These are phyloP conservation scores for Coleophoma cylindrospora DNA, from an alignment of 2,329 filamentous ascomycete species.

Conservation along the genomic window DNA sequence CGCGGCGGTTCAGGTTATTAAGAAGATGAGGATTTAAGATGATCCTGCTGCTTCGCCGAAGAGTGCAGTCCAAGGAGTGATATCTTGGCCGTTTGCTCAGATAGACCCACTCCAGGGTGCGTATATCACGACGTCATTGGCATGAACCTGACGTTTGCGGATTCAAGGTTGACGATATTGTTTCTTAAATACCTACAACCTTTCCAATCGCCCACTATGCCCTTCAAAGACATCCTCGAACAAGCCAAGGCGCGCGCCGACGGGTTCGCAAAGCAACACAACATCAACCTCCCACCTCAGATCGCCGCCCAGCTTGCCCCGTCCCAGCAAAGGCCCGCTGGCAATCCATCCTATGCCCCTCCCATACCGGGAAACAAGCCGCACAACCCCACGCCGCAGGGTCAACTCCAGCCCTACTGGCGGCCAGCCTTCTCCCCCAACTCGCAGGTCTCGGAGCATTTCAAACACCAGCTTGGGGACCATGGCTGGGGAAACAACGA, in stretches of 20 bases:
- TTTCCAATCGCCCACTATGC: background rate
- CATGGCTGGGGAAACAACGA: conserved; percentile 60
- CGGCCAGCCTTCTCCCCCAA: conserved; percentile 42
- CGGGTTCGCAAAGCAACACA: conserved; percentile 12
- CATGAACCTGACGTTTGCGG: no score
- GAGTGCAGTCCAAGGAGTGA: no score
- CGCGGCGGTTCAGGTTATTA: no score
- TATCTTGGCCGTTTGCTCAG: no score
- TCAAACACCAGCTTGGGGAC: conserved; percentile 50
- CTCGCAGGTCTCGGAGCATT: conserved; percentile 42
- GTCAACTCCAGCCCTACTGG: conserved; percentile 38
- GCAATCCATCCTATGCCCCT: background rate
- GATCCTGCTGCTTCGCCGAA: no score
- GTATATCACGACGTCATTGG: no score
- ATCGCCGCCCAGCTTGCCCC: conserved; percentile 2
- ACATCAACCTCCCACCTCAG: conserved; percentile 1
- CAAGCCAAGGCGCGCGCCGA: conserved; percentile 19
- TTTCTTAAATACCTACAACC: no score
- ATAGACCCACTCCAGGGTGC: no score
- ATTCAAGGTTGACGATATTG: no score
- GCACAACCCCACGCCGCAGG: background rate
- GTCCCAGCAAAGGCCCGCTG: conserved; percentile 3
- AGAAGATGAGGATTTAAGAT: no score
- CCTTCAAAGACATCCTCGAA: conserved; percentile 11
- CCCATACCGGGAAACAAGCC: conserved; percentile 4